Evolutionary conservation across 2,329 filamentous ascomycete species (phyloP).

Genomic region (Neonectria magnoliae): DNA sequence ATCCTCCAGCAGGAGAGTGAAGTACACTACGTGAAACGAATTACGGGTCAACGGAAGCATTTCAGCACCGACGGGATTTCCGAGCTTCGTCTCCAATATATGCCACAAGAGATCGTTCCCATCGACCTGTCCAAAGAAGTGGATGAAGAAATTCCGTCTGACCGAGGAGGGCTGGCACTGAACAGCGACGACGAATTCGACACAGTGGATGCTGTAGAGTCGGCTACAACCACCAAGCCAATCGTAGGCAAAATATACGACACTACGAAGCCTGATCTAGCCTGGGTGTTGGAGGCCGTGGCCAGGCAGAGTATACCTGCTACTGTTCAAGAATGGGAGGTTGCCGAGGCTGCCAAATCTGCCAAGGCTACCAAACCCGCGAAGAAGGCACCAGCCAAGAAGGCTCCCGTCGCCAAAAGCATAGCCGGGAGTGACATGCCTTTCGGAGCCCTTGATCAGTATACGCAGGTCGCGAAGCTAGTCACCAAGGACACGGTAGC

Average conservation of each 20-base stretch:
- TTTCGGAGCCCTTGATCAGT: conserved; percentile 52
- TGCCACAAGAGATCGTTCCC: conserved; percentile 79
- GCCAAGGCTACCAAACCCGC: conserved; percentile 2
- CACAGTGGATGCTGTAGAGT: conserved; percentile 46
- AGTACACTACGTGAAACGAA: conserved; percentile 67
- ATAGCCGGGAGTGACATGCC: conserved; percentile 34
- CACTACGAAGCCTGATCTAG: conserved; percentile 34
- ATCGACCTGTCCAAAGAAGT: conserved; percentile 80
- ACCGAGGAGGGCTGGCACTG: conserved; percentile 66
- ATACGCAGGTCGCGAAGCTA: conserved; percentile 53
- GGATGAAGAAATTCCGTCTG: conserved; percentile 65
- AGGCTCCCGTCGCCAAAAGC: conserved; percentile 13
- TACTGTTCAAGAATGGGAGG: conserved; percentile 43
- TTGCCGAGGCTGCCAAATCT: conserved; percentile 20
- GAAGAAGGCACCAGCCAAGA: conserved; percentile 38
- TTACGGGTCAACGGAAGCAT: conserved; percentile 76
- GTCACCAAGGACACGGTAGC: conserved; percentile 18
- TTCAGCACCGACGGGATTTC: conserved; percentile 77
- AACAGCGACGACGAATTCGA: conserved; percentile 74
- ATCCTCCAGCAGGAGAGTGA: conserved; percentile 47
- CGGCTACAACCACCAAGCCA: conserved; percentile 42
- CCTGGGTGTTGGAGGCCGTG: conserved; percentile 53
- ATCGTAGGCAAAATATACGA: conserved; percentile 6
- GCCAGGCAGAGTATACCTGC: conserved; percentile 40
- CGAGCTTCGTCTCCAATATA: conserved; percentile 82